Evolutionary conservation across 768 basidiomycete species (phyloP), one percentile per base, ranked within the genome.

Genomic region (Xerocomus potaroensis): DNA sequence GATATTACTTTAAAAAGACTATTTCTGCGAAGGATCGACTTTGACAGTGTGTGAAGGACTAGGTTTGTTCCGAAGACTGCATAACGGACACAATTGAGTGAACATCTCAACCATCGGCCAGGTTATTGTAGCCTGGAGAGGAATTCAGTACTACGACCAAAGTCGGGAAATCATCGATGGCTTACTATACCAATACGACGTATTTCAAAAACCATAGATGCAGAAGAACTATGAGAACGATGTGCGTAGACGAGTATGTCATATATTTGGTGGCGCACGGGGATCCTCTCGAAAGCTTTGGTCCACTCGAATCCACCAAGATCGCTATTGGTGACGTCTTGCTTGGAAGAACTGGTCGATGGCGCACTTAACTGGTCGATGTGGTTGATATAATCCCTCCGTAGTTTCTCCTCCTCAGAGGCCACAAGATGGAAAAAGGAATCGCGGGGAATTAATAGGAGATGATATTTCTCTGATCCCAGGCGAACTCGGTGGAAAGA

Each of bases 101-200:
- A 85, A 86, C 30, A 79, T 74, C 60, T 86, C 84, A 5, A 78
- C 73, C 80, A 86, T 86, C 4, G 84, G 80, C 83, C 82, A 86
- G 8, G 83, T 84, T 45, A 86, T 75, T 19, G 71, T 71, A 22
- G 81, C 76, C 84, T 86, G 36, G n/a, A n/a, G 32, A 41, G 48
- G 18, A 49, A 24, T 27, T 48, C 21, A 48, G 35, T 45, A 40
- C n/a, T n/a, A n/a, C 43, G 42, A 26, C n/a, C 9, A n/a, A 27
- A 43, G 41, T 40, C 5, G 5, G 10, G 5, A 41, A 34, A 50
- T 9, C 22, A 29, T 8, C 30, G 42, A 46, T 26, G 22, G 69
- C 81, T 66, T 57, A 85, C 84, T 50, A 84, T 77, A 51, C 81
- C 79, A 14, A 81, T 71, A 43, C 74, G 72, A 43, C 75, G 70